A percentile compares a stretch with the other conserved stretches of the same genome.
Evolutionary conservation across 2,329 filamentous ascomycete genomes (phyloP).

Genomic region (Plenodomus biglobosus): DNA sequence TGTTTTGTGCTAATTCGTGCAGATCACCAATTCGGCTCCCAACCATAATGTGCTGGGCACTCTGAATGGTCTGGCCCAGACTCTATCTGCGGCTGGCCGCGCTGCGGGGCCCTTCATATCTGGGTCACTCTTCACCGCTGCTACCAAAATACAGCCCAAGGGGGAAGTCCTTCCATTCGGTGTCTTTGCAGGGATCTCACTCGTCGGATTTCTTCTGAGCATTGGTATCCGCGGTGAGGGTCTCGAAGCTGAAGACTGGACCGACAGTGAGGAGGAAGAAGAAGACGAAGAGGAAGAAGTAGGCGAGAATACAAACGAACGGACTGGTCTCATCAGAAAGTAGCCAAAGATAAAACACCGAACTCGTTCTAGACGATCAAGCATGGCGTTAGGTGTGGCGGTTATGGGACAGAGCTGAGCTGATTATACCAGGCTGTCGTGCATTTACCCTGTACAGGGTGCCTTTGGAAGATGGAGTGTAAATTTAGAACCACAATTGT

Average conservation of each 20-base stretch:
- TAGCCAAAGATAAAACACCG: conserved; percentile 4
- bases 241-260: conserved; percentile 62
- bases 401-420: background rate
- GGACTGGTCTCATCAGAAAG: conserved; percentile 35
- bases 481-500: background rate
- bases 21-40: conserved; percentile 93
- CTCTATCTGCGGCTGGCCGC: conserved; percentile 84
- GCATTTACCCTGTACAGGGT: background rate
- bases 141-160: conserved; percentile 71
- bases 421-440: background rate
- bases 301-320: conserved; percentile 27
- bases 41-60: conserved; percentile 84
- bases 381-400: conserved; percentile 12
- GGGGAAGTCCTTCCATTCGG: conserved; percentile 86
- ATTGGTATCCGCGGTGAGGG: conserved; percentile 70
- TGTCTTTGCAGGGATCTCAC: conserved; percentile 78
- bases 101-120: conserved; percentile 87
- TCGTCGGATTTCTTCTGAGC: conserved; percentile 77
- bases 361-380: conserved; percentile 4
- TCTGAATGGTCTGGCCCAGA: conserved; percentile 91
- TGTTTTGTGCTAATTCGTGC: conserved; percentile 1
- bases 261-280: conserved; percentile 41
- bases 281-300: conserved; percentile 32
- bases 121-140: conserved; percentile 80
- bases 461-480: background rate